Percentiles rank a stretch among this genome's conserved stretches.
phyloP scores from a whole-genome alignment of 805 yeast species.

The Torulaspora maleeae region DNA sequence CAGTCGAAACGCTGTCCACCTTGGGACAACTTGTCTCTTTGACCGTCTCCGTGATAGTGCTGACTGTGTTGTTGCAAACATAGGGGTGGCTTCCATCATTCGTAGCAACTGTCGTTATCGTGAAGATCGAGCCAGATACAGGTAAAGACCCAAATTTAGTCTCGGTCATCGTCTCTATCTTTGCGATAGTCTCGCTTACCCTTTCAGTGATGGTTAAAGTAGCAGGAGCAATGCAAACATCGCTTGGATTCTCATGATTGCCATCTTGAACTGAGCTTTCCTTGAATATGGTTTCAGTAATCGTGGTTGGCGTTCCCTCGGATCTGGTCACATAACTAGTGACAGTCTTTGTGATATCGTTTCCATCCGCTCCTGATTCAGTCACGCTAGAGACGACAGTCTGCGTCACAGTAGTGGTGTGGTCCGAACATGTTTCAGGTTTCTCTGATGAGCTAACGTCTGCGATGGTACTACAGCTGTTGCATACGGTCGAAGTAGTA shows the following conservation, averaged over 20 bases:
- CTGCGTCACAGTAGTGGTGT: not conserved
- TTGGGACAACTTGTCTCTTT: not conserved
- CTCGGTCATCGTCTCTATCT: not conserved
- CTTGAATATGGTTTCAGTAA: slow-evolving; percentile 2
- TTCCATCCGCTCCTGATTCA: not conserved
- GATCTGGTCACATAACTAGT: slow-evolving; percentile 1
- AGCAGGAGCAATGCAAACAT: not conserved
- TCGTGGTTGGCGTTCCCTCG: not conserved
- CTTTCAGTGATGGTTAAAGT: slow-evolving; percentile 5
- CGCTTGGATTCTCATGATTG: not conserved
- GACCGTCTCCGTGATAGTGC: slow-evolving; percentile 7
- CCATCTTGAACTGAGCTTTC: slow-evolving; percentile 11
- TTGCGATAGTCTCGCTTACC: slow-evolving; percentile 2
- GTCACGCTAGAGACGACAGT: not conserved
- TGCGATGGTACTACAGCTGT: not conserved
- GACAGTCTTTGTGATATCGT: not conserved
- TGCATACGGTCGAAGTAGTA: not conserved
- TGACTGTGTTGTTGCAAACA: not conserved
- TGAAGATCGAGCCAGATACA: too few species aligned
- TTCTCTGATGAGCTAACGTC: not conserved
- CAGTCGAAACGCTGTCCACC: not conserved
- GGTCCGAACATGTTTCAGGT: not conserved
- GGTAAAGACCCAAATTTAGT: not conserved
- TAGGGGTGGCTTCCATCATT: too few species aligned
- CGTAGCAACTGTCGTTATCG: too few species aligned